Evolutionary conservation across 495 filamentous ascomycete genomes (phyloP), one percentile per base, ranked within the genome.

Genomic region (Tuber umbilicatum): DNA sequence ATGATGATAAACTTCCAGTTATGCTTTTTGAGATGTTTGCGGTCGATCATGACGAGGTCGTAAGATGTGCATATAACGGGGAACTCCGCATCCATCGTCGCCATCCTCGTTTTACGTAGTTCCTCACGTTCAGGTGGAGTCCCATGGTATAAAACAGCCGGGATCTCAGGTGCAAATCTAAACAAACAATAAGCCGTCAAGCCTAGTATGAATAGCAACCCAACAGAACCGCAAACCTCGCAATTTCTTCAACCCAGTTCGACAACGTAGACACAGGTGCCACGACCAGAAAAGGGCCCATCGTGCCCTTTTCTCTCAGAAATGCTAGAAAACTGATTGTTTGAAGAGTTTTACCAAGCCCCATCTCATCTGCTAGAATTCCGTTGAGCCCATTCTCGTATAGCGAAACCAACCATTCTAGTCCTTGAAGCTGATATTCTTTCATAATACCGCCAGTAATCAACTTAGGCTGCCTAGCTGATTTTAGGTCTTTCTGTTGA

Each of bases 1-100:
- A 99, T 97, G 79, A 98, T 93, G 79, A 99, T 97, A 82, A 96
- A 97, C 71, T 94, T 92, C 95, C 95, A 99, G 38, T 92, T 89
- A 76, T 94, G 95, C 74, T 90, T 89, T 41, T 89, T 87, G 7
- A 99, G 85, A 69, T 88, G 89, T 73, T 92, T 92, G 10, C 91
- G 88, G 82, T 99, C 95, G 78, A 92, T 92, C 85, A 99, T 91
- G 72, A 94, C 92, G 78, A 99, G 97, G 82, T 99, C 95, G 78
- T 97, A 97, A 38, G 89, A 94, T 4, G 95, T 99, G 81, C 93
- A 94, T 5, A 98, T 89, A 16, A 99, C 89, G 0, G 95, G 95
- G 75, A 98, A 99, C 42, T 90, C 88, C 74, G 90, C 89, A 60
- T 88, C 85, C 39, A 82, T 70, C 60, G 88, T 88, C 39, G 89